Base-by-base conservation (phyloP, 768 basidiomycete genomes). In the Cyclocybe cylindracea region DNA sequence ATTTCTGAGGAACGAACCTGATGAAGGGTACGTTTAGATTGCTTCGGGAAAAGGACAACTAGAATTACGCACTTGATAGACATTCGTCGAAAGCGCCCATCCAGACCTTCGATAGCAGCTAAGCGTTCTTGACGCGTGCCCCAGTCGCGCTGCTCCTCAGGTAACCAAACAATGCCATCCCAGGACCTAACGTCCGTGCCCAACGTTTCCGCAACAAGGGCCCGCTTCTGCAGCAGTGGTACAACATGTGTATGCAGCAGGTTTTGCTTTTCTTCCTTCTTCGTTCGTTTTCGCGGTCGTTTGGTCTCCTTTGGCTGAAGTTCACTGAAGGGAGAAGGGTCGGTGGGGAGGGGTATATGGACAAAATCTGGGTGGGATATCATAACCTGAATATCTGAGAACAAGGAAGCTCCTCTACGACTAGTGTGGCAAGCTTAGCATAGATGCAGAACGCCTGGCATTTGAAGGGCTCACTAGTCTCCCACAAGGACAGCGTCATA, bases 401-500 rank as follows among this genome's bases (percentile, higher is more conserved):
- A 71, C 1, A 64, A 60, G 6, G 55, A 3, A 5, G 62, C 55
- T 19, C 75, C 76, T 36, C 85, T 79, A 13, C 85, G 82, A 56
- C 85, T 83, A 7, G 56, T 34, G 35, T 37, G 24, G 9, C 14
- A 50, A 32, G 10, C 5, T 33, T 19, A n/a, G 8, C 13, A 33
- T 33, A 9, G 38, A 29, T 2, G 7, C 3, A 46, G 16, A 13
- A 18, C 19, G 1, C 29, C 16, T 18, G 14, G 7, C 7, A 7
- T 9, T 6, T 40, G 39, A 11, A 14, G 7, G 10, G 66, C 86
- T 62, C 61, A 87, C 86, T 85, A 82, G 66, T 72, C 73, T 8
- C 84, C 85, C 0, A 73, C 73, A n/a, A 83, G 59, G 31, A 75
- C 59, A 13, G 81, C 55, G 51, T 83, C 79, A 55, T 77, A 82